Percentiles rank a stretch among this genome's conserved stretches.
These are phyloP conservation scores for Termitomyces sp. DNA, from an alignment of 768 basidiomycete genomes.

Conservation along the genomic window DNA sequence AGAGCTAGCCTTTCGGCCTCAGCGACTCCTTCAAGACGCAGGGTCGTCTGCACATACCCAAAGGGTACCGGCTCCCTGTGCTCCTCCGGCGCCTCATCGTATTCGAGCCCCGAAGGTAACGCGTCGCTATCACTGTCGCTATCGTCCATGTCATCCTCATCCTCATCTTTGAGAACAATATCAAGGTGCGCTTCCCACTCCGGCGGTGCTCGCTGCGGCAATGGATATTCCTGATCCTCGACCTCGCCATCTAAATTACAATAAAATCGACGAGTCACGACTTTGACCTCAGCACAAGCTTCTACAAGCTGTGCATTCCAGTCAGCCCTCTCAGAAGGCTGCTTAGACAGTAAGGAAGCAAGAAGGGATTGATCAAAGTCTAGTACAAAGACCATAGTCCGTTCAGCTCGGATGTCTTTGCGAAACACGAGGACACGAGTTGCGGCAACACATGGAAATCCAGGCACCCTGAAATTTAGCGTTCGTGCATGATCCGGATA, in stretches of 20 bases:
- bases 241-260: neutral
- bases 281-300: too few species aligned
- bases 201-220: neutral
- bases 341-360: neutral
- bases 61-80: too few species aligned
- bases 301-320: neutral
- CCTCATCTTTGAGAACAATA: too few species aligned
- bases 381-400: neutral
- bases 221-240: constrained; percentile 4
- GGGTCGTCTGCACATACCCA: too few species aligned
- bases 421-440: neutral
- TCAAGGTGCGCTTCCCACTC: too few species aligned
- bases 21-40: too few species aligned
- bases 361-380: neutral
- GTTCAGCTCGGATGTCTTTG: neutral
- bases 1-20: too few species aligned
- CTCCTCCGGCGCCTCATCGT: neutral
- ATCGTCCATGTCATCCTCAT: neutral
- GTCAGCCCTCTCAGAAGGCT: neutral
- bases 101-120: too few species aligned
- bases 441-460: neutral
- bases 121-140: neutral
- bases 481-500: constrained; percentile 8
- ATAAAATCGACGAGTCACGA: neutral
- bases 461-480: neutral